Conservation (phyloP, 768 basidiomycete genomes). For the Lactarius quietus region DNA sequence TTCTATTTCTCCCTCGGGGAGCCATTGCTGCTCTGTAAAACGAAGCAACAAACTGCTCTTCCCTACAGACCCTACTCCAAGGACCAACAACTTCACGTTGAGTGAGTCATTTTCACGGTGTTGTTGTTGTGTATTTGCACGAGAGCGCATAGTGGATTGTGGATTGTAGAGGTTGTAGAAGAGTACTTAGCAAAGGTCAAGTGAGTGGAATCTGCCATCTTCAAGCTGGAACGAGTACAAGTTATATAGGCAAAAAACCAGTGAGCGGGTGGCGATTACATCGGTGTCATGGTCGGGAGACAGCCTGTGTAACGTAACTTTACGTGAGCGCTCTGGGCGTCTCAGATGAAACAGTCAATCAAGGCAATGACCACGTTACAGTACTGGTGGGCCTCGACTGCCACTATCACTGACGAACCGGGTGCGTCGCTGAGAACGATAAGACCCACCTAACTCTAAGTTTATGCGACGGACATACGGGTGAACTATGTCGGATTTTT, state of each 20-base stretch:
- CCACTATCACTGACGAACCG: neutral
- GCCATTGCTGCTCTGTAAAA: constrained; percentile 93
- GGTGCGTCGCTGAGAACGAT: neutral
- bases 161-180: too few relatives aligned
- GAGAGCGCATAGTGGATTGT: neutral
- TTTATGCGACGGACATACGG: neutral
- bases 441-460: neutral
- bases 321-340: neutral
- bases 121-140: neutral
- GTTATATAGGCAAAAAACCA: neutral
- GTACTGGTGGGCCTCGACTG: neutral
- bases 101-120: constrained; percentile 43
- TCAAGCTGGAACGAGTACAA: neutral
- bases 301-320: neutral
- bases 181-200: neutral
- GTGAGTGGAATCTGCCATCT: neutral
- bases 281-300: too few relatives aligned
- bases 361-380: neutral
- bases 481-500: constrained; percentile 1
- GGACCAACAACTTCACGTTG: constrained; percentile 77
- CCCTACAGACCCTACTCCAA: constrained; percentile 85
- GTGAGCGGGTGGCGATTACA: neutral
- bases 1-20: constrained; percentile 82
- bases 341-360: constrained; percentile 3
- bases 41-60: constrained; percentile 88